Evolutionary conservation across 306 rosid species (phyloP), one percentile per base, ranked within the genome.

Genomic region (Neltuma alba): DNA sequence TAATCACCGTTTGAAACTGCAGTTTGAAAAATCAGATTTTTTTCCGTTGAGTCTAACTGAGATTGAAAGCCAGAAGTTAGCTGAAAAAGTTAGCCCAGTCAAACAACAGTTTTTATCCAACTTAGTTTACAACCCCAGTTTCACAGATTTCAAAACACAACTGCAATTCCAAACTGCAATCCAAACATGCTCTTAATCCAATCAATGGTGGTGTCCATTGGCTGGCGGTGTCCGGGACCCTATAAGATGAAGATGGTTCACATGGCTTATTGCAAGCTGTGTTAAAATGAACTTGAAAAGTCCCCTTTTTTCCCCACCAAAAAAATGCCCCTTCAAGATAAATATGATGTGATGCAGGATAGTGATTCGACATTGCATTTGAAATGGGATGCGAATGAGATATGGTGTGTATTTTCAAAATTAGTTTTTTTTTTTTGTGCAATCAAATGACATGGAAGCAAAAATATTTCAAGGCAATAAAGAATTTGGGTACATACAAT

Each of bases 271-370:
- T 37, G 71, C 18, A 36, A 65, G 30, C 41, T 20, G 28, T 41
- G 36, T 23, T 9, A 15, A 41, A 57, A 57, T 75, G 76, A 81
- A 33, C 54, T 21, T 67, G 52, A 64, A 64, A 63, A 60, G 33
- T 13, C n/a, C 23, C 0, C 11, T 52, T 21, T 9, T 21, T 50
- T 50, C 6, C 3, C 8, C 8, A 63, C n/a, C n/a, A 47, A 63
- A 47, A 63, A 50, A 34, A 20, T 37, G 37, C 18, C 18, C 69
- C 40, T 61, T 54, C 7, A 66, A 75, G 38, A 12, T 55, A 12
- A 4, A 60, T 30, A 45, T 75, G 72, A 57, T 42, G 40, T 21
- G 76, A 44, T 73, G 70, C 38, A 36, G n/a, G 30, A 47, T 12
- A 21, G 44, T 30, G 42, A 15, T 60, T 75, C 31, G 5, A 61